These are phyloP conservation scores for Spathaspora hagerdaliae DNA, from an alignment of 805 yeast genomes.

Conservation along the genomic window DNA sequence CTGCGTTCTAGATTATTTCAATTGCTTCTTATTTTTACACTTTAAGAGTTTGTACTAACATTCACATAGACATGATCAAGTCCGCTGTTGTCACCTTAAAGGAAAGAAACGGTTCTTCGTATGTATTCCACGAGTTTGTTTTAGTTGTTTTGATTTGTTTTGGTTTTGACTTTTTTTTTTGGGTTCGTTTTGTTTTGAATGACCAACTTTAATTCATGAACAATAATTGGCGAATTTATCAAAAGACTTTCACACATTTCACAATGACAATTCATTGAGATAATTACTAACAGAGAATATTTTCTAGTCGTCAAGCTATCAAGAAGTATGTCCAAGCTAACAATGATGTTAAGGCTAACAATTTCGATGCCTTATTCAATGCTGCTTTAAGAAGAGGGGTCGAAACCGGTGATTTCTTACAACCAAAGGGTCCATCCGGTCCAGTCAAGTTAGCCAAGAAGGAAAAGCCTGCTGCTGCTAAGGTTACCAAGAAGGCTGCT, in stretches of 20 bases:
- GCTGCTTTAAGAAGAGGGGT: conserved; percentile 79
- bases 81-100: conserved; percentile 68
- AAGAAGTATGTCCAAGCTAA: conserved; percentile 75
- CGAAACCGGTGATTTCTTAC: conserved; percentile 66
- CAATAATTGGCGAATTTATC: too few relatives aligned
- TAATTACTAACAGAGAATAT: conserved; percentile 10
- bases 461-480: conserved; percentile 12
- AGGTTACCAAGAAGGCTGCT: conserved; percentile 12
- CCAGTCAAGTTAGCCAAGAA: conserved; percentile 66
- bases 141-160: background rate
- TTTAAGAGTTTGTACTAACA: conserved; percentile 5
- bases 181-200: background rate
- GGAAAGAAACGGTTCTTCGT: conserved; percentile 77
- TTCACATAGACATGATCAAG: conserved; percentile 50
- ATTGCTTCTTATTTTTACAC: too few relatives aligned
- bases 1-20: too few relatives aligned
- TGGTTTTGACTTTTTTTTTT: background rate
- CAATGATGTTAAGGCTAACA: conserved; percentile 53
- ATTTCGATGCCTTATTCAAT: conserved; percentile 75
- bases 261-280: too few relatives aligned
- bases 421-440: conserved; percentile 90
- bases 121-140: conserved; percentile 23
- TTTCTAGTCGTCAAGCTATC: conserved; percentile 70
- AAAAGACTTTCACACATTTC: too few relatives aligned
- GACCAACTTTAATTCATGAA: background rate